Evolutionary conservation across 1,284 basidiomycete species (phyloP).

Genomic region (Ustilago esculenta): DNA sequence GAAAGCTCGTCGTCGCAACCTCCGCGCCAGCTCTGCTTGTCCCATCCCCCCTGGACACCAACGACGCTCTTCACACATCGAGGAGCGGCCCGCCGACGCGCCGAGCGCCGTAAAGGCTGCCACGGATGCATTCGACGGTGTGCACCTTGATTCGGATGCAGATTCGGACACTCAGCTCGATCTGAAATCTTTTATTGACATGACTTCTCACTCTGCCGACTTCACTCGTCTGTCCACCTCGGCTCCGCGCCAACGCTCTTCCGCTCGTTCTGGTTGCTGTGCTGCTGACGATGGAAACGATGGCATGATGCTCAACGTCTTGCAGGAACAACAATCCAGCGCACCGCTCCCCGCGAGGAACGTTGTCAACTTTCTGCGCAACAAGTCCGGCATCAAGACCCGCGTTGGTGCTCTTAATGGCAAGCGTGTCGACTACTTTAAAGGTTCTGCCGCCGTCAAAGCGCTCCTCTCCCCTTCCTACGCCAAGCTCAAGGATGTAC

Average conservation of each 20-base stretch:
- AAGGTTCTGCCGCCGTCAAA: slow-evolving; percentile 78
- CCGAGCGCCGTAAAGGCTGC: neutral
- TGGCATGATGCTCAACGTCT: neutral
- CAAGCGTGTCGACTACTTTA: slow-evolving; percentile 97
- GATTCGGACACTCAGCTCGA: slow-evolving; percentile 11
- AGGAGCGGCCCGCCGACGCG: neutral
- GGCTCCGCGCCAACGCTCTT: neutral
- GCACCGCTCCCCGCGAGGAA: slow-evolving; percentile 55
- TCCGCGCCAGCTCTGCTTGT: slow-evolving; percentile 12
- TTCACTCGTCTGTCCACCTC: slow-evolving; percentile 6
- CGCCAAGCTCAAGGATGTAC: slow-evolving; percentile 80
- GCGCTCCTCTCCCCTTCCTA: slow-evolving; percentile 90
- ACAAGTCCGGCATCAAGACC: slow-evolving; percentile 81
- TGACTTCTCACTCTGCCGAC: slow-evolving; percentile 21
- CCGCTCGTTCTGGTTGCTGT: too few species aligned
- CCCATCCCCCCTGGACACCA: neutral
- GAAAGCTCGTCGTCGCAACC: slow-evolving; percentile 33
- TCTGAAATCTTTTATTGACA: slow-evolving; percentile 32
- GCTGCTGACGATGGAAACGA: slow-evolving; percentile 60
- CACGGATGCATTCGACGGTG: neutral
- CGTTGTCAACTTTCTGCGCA: slow-evolving; percentile 63
- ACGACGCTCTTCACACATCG: neutral
- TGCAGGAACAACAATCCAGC: slow-evolving; percentile 61
- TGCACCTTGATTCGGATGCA: slow-evolving; percentile 7
- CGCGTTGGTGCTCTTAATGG: slow-evolving; percentile 90